These are phyloP conservation scores for Ormosia semicastrata DNA, from an alignment of 306 rosid genomes.

Conservation along the genomic window DNA sequence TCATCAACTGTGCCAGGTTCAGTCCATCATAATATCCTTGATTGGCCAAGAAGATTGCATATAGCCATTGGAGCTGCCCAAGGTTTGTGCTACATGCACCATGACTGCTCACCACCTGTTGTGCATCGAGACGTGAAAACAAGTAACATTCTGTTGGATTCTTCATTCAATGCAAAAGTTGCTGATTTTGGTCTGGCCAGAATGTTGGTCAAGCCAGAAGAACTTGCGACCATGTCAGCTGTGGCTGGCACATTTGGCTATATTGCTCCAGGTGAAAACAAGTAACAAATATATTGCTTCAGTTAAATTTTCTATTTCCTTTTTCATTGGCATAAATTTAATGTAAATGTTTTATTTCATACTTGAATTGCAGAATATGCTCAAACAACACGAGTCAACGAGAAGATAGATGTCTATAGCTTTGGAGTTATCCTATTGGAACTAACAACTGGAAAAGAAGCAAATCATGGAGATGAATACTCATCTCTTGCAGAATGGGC, in stretches of 20 bases:
- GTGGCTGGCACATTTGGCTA: conserved; percentile 92
- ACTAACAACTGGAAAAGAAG: conserved; percentile 66
- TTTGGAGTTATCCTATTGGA: conserved; percentile 79
- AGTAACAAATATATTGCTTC: not conserved
- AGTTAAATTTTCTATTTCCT: not conserved
- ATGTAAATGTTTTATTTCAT: not conserved
- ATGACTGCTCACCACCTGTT: conserved; percentile 61
- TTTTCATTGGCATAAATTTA: not conserved
- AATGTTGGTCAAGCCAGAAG: conserved; percentile 65
- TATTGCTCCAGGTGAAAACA: conserved; percentile 81
- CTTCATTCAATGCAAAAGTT: conserved; percentile 70
- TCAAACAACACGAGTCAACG: conserved; percentile 57
- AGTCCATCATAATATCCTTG: conserved; percentile 15
- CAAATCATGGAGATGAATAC: conserved; percentile 56
- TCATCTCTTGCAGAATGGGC: conserved; percentile 78
- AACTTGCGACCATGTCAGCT: conserved; percentile 69
- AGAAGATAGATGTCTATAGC: conserved; percentile 79
- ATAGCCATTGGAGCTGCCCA: conserved; percentile 74
- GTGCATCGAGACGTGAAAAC: conserved; percentile 81
- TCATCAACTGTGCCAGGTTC: conserved; percentile 1
- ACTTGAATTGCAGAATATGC: conserved; percentile 59
- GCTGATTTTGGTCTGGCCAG: conserved; percentile 89
- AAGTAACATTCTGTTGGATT: conserved; percentile 78
- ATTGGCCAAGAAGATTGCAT: conserved; percentile 72
- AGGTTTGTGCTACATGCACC: conserved; percentile 90